phyloP scores from a whole-genome alignment of 495 filamentous ascomycete species.

The Daldinia decipiens region DNA sequence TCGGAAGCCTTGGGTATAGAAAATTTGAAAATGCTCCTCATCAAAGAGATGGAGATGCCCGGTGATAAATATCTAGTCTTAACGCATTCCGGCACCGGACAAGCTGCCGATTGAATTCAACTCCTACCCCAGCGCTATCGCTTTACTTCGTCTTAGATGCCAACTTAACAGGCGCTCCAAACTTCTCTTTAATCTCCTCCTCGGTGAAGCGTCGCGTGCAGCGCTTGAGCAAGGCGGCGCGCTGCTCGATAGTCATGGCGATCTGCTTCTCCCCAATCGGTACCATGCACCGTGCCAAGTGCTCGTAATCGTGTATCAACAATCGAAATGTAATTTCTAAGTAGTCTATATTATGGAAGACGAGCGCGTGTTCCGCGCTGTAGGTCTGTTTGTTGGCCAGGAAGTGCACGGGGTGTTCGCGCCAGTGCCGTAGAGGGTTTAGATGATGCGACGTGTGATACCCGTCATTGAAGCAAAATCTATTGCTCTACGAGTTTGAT shows the following conservation, averaged over 20 bases:
- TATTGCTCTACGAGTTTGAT: slow-evolving; percentile 63
- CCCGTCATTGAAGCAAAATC: slow-evolving; percentile 80
- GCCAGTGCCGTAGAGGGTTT: slow-evolving; percentile 78
- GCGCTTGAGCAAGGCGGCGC: slow-evolving; percentile 67
- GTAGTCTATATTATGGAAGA: slow-evolving; percentile 78
- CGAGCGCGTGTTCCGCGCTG: slow-evolving; percentile 66
- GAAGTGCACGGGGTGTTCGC: slow-evolving; percentile 74
- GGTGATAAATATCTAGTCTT: background rate
- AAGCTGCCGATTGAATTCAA: background rate
- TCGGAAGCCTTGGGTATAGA: slow-evolving; percentile 5
- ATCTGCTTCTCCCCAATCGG: slow-evolving; percentile 73
- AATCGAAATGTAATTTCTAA: slow-evolving; percentile 71
- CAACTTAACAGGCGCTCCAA: slow-evolving; percentile 23
- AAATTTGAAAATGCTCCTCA: background rate
- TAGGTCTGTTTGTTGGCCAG: slow-evolving; percentile 71
- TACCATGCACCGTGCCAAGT: slow-evolving; percentile 71
- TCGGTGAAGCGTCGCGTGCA: slow-evolving; percentile 70
- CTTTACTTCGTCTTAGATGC: slow-evolving; percentile 18
- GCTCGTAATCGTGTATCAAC: slow-evolving; percentile 68
- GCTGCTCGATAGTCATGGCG: slow-evolving; percentile 66
- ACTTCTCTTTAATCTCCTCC: slow-evolving; percentile 64
- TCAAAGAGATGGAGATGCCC: background rate
- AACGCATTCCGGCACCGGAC: background rate
- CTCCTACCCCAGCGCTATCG: background rate
- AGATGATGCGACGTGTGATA: slow-evolving; percentile 83